Conservation (phyloP, 129 eudicot species). For the Sambucus nigra region DNA sequence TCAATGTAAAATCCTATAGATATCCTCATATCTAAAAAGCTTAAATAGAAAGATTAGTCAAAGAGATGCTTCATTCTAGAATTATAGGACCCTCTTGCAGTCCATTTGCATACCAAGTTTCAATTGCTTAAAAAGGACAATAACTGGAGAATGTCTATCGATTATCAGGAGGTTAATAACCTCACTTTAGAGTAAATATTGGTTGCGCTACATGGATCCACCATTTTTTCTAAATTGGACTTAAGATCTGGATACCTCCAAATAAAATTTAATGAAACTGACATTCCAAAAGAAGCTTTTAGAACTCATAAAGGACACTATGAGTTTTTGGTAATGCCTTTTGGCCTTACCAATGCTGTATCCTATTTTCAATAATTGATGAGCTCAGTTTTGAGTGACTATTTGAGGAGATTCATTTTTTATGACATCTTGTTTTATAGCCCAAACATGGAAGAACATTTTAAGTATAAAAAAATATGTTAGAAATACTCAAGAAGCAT, state of each 20-base stretch:
- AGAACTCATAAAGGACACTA: conserved; percentile 1
- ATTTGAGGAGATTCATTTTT: not conserved
- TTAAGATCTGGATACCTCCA: conserved; percentile 6
- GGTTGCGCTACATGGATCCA: not conserved
- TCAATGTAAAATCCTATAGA: too few species aligned
- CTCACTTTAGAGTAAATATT: not conserved
- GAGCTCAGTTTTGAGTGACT: not conserved
- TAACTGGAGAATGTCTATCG: not conserved
- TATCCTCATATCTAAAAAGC: too few species aligned
- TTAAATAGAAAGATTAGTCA: too few species aligned
- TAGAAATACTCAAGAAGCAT: not conserved
- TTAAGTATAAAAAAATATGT: not conserved
- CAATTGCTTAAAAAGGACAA: not conserved
- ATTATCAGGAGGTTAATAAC: not conserved
- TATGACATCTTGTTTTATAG: conserved; percentile 6
- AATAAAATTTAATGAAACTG: not conserved
- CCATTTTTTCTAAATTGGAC: conserved; percentile 8
- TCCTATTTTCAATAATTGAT: not conserved
- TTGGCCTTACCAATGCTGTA: too few species aligned
- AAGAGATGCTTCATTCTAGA: too few species aligned
- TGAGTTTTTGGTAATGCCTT: too few species aligned
- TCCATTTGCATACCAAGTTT: too few species aligned
- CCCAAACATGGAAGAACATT: not conserved
- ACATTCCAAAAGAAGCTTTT: not conserved
- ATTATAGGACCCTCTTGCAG: too few species aligned